Base-by-base conservation (phyloP, 495 filamentous ascomycete species). In the Lasiosphaeria ovina region DNA sequence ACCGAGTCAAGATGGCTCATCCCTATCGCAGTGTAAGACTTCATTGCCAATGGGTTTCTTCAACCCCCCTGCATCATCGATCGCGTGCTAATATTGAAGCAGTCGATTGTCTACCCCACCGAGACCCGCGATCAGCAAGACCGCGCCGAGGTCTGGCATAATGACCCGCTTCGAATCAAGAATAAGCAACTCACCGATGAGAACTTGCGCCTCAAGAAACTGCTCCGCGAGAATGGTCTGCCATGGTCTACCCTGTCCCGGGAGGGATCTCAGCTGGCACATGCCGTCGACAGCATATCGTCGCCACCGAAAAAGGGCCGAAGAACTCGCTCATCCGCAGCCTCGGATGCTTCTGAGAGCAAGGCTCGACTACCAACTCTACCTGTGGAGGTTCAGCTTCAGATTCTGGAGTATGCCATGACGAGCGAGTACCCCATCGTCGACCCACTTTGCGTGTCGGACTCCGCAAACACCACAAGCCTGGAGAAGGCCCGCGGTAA, bases 61-160 rank as follows among this genome's bases (percentile, higher is more conserved):
- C 48, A 31, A 9, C 48, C 24, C 14, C 14, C 48, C 48, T 50
- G 14, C 14, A 17, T 50, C 24, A 50, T 38, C 31, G 24, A 50
- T 35, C 34, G n/a, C 57, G 24, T 47, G 53, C 63, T 63, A 16
- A 59, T 9, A 1, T 2, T 50, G 16, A 8, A 11, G 50, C 47
- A 60, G 57, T 36, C 17, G 48, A 31, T 58, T 17, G 12, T 49
- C 24, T 55, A 66, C 48, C 72, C 76, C 12, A 70, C 66, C 64
- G 77, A 79, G 56, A 71, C 71, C 52, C 74, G 75, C 40, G 77
- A 79, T 58, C 72, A 76, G 58, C 65, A 69, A 40, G 75, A 78
- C 31, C 69, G 71, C 62, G 75, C 75, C 49, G 70, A 74, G 61
- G 62, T 66, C 32, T 74, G 68, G 36, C 77, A 75, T 60, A 75